These are phyloP conservation scores for Candida ipomoeae DNA, from an alignment of 805 yeast species.

Conservation along the genomic window DNA sequence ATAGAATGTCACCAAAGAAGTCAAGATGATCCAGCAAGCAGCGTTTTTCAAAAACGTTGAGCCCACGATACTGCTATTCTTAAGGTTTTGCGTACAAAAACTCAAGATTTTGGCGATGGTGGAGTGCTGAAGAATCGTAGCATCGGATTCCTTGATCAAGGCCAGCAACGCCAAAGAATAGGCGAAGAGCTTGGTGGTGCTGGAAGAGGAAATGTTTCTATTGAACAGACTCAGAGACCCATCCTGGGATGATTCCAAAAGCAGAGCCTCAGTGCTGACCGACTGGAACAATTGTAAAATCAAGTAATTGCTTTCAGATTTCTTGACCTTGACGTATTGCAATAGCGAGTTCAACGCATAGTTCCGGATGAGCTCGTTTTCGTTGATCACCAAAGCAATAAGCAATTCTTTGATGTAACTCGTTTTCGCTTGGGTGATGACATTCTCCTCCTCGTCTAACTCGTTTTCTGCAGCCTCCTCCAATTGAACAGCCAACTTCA, in stretches of 20 bases:
- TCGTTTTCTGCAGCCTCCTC: conserved; percentile 7
- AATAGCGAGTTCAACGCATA: conserved; percentile 31
- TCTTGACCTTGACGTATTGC: conserved; percentile 26
- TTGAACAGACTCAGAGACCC: conserved; percentile 5
- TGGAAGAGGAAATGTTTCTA: conserved; percentile 20
- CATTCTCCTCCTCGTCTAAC: conserved; percentile 21
- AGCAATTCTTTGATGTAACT: conserved; percentile 29
- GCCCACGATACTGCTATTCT: conserved; percentile 28
- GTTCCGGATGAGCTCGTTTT: conserved; percentile 32
- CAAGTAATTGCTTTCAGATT: conserved; percentile 34
- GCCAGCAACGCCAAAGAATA: conserved; percentile 36
- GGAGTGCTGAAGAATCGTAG: conserved; percentile 34
- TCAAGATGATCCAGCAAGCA: conserved; percentile 40
- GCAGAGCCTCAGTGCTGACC: conserved; percentile 25
- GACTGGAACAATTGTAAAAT: conserved; percentile 29
- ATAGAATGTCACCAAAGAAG: conserved; percentile 38
- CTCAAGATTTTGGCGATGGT: conserved; percentile 39
- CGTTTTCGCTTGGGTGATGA: conserved; percentile 15
- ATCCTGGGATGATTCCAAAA: conserved; percentile 4
- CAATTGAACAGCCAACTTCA: background rate
- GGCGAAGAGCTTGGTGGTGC: conserved; percentile 24
- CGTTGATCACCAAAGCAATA: conserved; percentile 30
- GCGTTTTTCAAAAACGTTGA: conserved; percentile 24
- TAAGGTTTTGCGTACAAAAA: conserved; percentile 43
- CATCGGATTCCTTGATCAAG: conserved; percentile 33